phyloP scores from a whole-genome alignment of 805 yeast genomes.

The Gaillardinia entomophila region DNA sequence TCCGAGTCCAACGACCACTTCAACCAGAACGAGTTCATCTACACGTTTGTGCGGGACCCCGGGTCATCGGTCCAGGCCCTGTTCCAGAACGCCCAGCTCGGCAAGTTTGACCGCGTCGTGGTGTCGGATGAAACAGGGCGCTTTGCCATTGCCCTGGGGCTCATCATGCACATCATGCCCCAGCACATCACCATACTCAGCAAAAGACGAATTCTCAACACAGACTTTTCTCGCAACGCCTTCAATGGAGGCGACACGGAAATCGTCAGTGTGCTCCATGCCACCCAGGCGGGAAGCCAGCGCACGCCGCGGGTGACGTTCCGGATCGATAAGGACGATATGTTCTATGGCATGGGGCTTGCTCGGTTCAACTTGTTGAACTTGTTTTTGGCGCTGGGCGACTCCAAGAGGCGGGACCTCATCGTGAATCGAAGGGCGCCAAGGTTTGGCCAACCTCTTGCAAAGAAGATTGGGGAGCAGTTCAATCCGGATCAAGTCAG shows the following conservation, averaged over 20 bases:
- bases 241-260: slow-evolving; percentile 45
- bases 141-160: slow-evolving; percentile 65
- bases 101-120: slow-evolving; percentile 56
- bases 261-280: slow-evolving; percentile 41
- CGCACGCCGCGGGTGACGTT: slow-evolving; percentile 23
- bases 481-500: slow-evolving; percentile 67
- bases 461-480: slow-evolving; percentile 3
- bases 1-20: slow-evolving; percentile 14
- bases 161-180: slow-evolving; percentile 39
- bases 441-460: slow-evolving; percentile 2
- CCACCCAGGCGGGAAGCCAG: slow-evolving; percentile 3
- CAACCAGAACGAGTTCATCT: slow-evolving; percentile 29
- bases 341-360: slow-evolving; percentile 65
- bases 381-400: slow-evolving; percentile 52
- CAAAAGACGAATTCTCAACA: slow-evolving; percentile 45
- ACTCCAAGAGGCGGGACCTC: slow-evolving; percentile 36
- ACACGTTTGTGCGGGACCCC: slow-evolving; percentile 41
- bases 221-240: slow-evolving; percentile 31
- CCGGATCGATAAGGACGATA: slow-evolving; percentile 77
- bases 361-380: slow-evolving; percentile 75
- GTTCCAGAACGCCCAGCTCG: slow-evolving; percentile 41
- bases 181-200: slow-evolving; percentile 45
- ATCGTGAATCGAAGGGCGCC: slow-evolving; percentile 55
- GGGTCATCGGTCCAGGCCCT: slow-evolving; percentile 6
- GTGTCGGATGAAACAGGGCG: slow-evolving; percentile 80